Evolutionary conservation across 768 basidiomycete species (phyloP), one percentile per base, ranked within the genome.

Genomic region (Trametes cubensis): DNA sequence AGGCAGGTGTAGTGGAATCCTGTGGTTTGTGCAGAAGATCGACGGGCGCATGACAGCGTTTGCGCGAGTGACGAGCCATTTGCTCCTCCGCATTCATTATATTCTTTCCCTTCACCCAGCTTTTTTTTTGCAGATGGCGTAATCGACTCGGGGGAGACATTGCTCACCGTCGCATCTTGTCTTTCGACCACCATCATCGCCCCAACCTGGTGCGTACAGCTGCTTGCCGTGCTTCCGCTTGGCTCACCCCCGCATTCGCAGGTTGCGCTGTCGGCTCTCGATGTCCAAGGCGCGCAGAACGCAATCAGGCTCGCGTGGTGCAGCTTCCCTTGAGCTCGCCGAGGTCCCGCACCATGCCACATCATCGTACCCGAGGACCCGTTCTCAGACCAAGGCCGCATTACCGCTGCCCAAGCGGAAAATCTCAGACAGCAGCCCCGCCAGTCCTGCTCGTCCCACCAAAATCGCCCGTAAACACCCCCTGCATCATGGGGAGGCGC

Each of bases 21-120:
- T 34, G 54, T 44, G 20, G 28, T 4, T 7, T 38, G 42, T 20
- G 39, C 21, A 21, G 40, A 20, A 25, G 57, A 63, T 63, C 57
- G 56, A 55, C 52, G 47, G 13, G 8, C 18, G 25, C 7, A 14
- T 63, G 62, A 55, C 62, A 54, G 51, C 44, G 23, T 45, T 45
- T 63, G 34, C n/a, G 44, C 45, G 39, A 58, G 62, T 63, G 62
- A 63, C 49, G 61, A 5, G 46, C n/a, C 17, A 13, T 46, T 23
- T 0, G 25, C 20, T 21, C 54, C 21, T 14, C 13, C 4, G 4
- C 21, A 14, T 21, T 39, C 42, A 42, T 20, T n/a, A n/a, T n/a
- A n/a, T n/a, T n/a, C n/a, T n/a, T 40, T 58, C 51, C 30, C 62
- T 63, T 63, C 62, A 63, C 62, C 23, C 42, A 46, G 21, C 10